Base-by-base conservation (phyloP, 805 yeast species). In the Spathaspora boniae region DNA sequence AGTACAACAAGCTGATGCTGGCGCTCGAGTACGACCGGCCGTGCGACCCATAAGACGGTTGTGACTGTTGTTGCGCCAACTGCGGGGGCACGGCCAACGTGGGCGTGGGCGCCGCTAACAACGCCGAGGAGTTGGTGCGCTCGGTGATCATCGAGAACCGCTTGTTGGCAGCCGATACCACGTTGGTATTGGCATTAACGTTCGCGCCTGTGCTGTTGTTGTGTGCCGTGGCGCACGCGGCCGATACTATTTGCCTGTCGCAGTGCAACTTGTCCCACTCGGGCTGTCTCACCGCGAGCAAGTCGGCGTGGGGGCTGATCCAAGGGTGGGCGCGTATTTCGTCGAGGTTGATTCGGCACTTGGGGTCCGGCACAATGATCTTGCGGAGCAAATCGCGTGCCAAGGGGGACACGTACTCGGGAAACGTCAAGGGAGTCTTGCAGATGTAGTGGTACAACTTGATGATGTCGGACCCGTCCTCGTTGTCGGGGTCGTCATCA, bases 401-500 rank as follows among this genome's bases (percentile, higher is more conserved):
- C 56, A 86, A 71, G 2, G 97, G 94, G 27, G 80, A 81, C 37
- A 93, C 78, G 54, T 86, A 89, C 56, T 89, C 97, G 0, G 98
- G 98, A 61, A 93, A 93, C 4, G 96, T 93, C 50, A 93, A 69
- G 4, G 96, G 86, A 1, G 97, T 87, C 34, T 80, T 73, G 16
- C 96, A 87, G 45, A 93, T 93, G 63, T 93, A 93, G 53, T 82
- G 86, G 64, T 93, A 93, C 41, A 93, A 70, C 54, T 83, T 81
- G 16, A 89, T 86, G 53, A 93, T 91, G 60, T 93, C 94, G 38
- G 89, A 85, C 34, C 97, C 96, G 56, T 91, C 96, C 23, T 96
- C 98, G 54, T 93, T 93, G 36, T 84, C 82, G 15, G 96, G 93
- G 58, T 93, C 98, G 60, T 93, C 98, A 54, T 93, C 98, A 68